Evolutionary conservation across 2,329 filamentous ascomycete species (phyloP), one percentile per base, ranked within the genome.

Genomic region (Aspergillus amoenus): DNA sequence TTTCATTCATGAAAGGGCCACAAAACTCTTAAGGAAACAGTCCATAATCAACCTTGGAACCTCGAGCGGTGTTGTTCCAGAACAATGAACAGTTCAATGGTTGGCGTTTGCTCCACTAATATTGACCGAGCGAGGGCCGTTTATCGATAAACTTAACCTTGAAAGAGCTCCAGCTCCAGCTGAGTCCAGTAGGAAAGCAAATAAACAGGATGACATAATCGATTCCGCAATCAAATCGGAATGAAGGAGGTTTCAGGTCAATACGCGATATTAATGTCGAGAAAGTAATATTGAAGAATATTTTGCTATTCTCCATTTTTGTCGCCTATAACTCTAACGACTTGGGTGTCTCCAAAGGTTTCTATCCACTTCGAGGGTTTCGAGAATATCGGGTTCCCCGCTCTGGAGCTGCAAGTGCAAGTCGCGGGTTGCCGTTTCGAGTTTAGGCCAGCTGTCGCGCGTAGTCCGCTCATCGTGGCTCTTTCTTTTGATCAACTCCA

Each of bases 371-470:
- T 30, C 9, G 24, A 37, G 34, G 24, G 12, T 27, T 34, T 44
- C 46, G 30, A 43, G 24, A 21, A 45, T 46, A 45, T 44, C 45
- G 50, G 52, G 39, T 48, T 62, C 61, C 61, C 61, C 61, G 57
- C 61, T 58, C 59, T 55, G 52, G 40, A 63, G 65, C 64, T 39
- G 45, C 51, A 47, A 37, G 48, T 54, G 50, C 27, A 13, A 55
- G 51, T 48, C 48, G 43, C 48, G 55, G 47, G 5, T 41, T 47
- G 41, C 60, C 60, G 45, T 51, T 61, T 61, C 42, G 46, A 52
- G 56, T 71, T 54, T 66, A 70, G 70, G 68, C 67, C 70, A 69
- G 62, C 61, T 70, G 66, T 68, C 66, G 64, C 63, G 58, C 60
- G 57, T 45, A 9, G 27, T 57, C 56, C 51, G 63, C 61, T 55